Evolutionary conservation across 1,284 basidiomycete species (phyloP), one percentile per base, ranked within the genome.

Genomic region (Pisolithus thermaeus): DNA sequence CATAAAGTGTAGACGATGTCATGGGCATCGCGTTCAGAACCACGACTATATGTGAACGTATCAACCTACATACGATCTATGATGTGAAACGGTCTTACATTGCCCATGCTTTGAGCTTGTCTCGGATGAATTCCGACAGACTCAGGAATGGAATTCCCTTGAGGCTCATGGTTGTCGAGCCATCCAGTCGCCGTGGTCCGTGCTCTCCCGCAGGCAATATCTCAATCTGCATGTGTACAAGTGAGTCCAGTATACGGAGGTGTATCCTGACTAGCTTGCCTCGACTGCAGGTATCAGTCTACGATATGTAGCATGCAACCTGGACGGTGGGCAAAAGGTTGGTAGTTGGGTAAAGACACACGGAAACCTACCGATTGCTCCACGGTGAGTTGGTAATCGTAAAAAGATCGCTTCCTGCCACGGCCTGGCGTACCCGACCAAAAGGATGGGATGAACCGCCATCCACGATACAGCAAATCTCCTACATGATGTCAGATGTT

Each of bases 131-230:
- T 65, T 90, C 87, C 40, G 87, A 87, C 53, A 87, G 73, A 22
- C 83, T 83, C 57, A 90, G 70, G 71, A 90, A 89, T 11, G 87
- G 88, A 6, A 90, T 69, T 23, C 78, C 76, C 53, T 83, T 80
- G 36, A 90, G 64, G 52, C 69, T 75, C 74, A 83, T 83, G 47
- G 82, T 78, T 2, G 81, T 88, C 27, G 75, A 73, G 40, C 70
- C 60, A 67, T 90, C 83, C 37, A 90, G 74, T 58, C 77, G 78
- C 49, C 86, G 82, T 45, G 88, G 87, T 6, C 88, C 87, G 49
- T 80, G 78, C 68, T 90, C 87, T 20, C 88, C 87, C 42, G 87
- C 87, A 23, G 83, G 81, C 40, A 90, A 65, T 52, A 90, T 87
- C 68, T 90, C 87, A 66, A 90, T 88, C 87, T 90, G 56, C 47